Percentiles rank a stretch among this genome's conserved stretches.
phyloP scores from a whole-genome alignment of 805 yeast species.

The Starmerella sirachaensis region DNA sequence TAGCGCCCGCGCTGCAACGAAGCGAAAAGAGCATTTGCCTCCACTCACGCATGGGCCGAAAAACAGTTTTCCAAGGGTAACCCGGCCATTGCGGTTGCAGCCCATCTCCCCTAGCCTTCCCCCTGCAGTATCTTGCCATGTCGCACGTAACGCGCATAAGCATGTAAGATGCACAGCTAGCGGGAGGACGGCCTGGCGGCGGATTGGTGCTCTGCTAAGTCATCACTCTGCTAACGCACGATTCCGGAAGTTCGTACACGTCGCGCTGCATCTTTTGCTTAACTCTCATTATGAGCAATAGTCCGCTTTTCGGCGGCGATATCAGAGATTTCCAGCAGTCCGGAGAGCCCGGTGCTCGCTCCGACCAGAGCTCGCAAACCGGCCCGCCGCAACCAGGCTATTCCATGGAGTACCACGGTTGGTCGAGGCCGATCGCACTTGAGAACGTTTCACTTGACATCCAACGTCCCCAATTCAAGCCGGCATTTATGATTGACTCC shows the following conservation, averaged over 20 bases:
- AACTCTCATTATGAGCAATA: background rate
- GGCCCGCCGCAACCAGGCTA: background rate
- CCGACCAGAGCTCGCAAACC: background rate
- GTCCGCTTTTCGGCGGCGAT: constrained; percentile 7
- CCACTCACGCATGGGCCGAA: too few relatives aligned
- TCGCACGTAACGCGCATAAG: too few relatives aligned
- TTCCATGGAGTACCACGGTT: constrained; percentile 3
- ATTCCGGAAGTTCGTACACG: too few relatives aligned
- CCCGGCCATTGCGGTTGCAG: background rate
- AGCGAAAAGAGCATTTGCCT: too few relatives aligned
- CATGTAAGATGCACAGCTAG: too few relatives aligned
- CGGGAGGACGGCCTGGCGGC: too few relatives aligned
- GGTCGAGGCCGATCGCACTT: constrained; percentile 3
- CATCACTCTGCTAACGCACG: too few relatives aligned
- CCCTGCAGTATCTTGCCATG: background rate
- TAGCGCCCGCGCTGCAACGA: too few relatives aligned
- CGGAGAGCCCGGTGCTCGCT: background rate
- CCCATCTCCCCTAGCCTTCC: background rate
- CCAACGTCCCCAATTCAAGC: constrained; percentile 2
- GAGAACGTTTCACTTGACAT: constrained; percentile 4
- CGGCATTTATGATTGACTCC: constrained; percentile 5
- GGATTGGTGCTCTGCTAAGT: too few relatives aligned
- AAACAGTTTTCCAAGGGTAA: background rate
- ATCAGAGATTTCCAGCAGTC: constrained; percentile 1
- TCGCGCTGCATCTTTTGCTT: background rate